phyloP scores from a whole-genome alignment of 2,329 filamentous ascomycete species.

The Sordariomycetes sp. region DNA sequence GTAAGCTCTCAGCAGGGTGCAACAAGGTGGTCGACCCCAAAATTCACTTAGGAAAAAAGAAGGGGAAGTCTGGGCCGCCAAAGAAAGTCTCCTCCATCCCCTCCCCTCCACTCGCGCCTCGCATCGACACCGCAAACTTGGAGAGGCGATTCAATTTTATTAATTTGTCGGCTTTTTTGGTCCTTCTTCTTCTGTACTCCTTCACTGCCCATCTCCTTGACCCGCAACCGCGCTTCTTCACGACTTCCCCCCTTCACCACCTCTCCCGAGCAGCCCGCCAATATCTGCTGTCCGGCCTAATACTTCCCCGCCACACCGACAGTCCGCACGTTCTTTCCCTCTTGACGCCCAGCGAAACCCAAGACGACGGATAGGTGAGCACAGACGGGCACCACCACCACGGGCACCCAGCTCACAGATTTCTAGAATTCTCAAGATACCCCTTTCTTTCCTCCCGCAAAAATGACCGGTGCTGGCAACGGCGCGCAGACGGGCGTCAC shows the following conservation, averaged over 20 bases:
- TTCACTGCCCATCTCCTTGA: conserved; percentile 4
- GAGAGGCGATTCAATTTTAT: conserved; percentile 5
- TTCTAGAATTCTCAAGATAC: conserved; percentile 25
- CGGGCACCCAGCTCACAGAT: not conserved
- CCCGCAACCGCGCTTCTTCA: not conserved
- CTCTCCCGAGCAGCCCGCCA: not conserved
- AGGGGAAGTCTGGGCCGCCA: not conserved
- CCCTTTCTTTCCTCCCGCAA: conserved; percentile 19
- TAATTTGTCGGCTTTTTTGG: conserved; percentile 5
- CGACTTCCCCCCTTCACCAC: not conserved
- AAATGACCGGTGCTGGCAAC: conserved; percentile 75
- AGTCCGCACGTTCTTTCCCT: not conserved
- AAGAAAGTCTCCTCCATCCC: not conserved
- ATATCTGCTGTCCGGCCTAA: not conserved
- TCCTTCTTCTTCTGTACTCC: conserved; percentile 6
- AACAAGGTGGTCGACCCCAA: not conserved
- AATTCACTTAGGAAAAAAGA: not conserved
- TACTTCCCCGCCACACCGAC: not conserved
- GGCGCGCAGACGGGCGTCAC: conserved; percentile 92
- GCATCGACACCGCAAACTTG: conserved; percentile 4
- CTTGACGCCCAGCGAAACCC: not conserved
- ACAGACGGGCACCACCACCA: not conserved
- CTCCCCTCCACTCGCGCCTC: not conserved
- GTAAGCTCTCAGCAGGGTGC: not conserved
- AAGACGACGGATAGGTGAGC: not conserved